Percentiles rank a stretch among this genome's conserved stretches.
These are phyloP conservation scores for Quercus gilva DNA, from an alignment of 306 rosid genomes.

Conservation along the genomic window DNA sequence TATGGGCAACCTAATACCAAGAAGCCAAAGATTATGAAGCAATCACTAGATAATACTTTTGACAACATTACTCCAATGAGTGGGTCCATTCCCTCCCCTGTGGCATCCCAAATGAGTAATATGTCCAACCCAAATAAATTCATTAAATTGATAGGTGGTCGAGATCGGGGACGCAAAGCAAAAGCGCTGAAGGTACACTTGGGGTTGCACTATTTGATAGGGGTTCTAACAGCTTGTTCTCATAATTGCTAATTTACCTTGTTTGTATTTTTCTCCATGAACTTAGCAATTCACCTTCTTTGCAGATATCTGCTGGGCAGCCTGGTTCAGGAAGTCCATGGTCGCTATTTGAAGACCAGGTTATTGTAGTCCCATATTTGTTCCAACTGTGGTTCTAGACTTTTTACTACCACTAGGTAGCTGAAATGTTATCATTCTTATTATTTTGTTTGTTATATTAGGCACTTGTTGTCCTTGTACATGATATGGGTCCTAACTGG, in stretches of 20 bases:
- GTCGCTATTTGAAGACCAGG: conserved; percentile 97
- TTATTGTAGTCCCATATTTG: conserved; percentile 16
- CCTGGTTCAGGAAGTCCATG: conserved; percentile 86
- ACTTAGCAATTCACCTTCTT: conserved; percentile 17
- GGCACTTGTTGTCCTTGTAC: conserved; percentile 98
- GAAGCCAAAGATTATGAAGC: conserved; percentile 77
- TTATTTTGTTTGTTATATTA: conserved; percentile 15
- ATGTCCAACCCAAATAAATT: conserved; percentile 83
- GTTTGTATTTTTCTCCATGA: conserved; percentile 8
- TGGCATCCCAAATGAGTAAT: conserved; percentile 88
- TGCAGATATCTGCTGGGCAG: conserved; percentile 70
- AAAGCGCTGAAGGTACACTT: conserved; percentile 71
- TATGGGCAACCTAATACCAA: conserved; percentile 67
- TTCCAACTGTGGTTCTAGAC: conserved; percentile 9
- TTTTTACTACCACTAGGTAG: background rate
- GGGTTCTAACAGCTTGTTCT: conserved; percentile 12
- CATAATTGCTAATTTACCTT: background rate
- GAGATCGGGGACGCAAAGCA: conserved; percentile 78
- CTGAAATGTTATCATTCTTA: conserved; percentile 11
- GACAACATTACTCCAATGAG: conserved; percentile 61
- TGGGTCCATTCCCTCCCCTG: conserved; percentile 95
- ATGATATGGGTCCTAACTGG: conserved; percentile 99
- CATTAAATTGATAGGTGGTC: conserved; percentile 81
- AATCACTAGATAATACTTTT: conserved; percentile 64
- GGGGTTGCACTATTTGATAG: conserved; percentile 9